Evolutionary conservation across 1,284 basidiomycete genomes (phyloP).

Genomic region (Flammula alnicola): DNA sequence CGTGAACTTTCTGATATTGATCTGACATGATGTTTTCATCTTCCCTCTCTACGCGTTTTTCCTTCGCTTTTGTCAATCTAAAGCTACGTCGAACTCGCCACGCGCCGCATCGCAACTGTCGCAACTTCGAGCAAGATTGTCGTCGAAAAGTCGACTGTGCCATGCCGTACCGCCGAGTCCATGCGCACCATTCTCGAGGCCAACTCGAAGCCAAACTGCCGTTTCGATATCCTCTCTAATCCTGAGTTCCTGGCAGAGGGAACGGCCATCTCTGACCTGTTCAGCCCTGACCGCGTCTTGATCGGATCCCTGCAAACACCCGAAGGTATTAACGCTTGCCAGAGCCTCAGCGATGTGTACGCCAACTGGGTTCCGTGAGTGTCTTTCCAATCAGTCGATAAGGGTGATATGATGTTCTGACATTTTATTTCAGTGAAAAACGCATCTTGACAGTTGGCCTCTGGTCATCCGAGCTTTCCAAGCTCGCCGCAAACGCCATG

Average conservation of each 20-base stretch:
- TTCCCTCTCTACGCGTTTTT: conserved; percentile 10
- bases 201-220: conserved; percentile 90
- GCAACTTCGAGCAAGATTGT: conserved; percentile 96
- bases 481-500: conserved; percentile 99
- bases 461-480: conserved; percentile 98
- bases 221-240: conserved; percentile 99
- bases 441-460: conserved; percentile 94
- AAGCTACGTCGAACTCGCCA: conserved; percentile 96
- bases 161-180: conserved; percentile 96
- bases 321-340: conserved; percentile 84
- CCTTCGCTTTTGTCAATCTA: conserved; percentile 12
- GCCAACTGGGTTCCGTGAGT: conserved; percentile 94
- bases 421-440: conserved; percentile 51
- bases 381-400: conserved; percentile 3
- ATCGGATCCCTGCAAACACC: conserved; percentile 93
- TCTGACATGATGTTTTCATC: conserved; percentile 13
- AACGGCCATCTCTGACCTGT: conserved; percentile 91
- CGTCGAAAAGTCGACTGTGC: conserved; percentile 99
- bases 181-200: conserved; percentile 99
- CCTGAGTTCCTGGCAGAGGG: conserved; percentile 99
- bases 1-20: conserved; percentile 16
- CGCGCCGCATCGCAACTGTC: conserved; percentile 92
- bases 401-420: conserved; percentile 2
- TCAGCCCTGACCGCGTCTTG: conserved; percentile 92
- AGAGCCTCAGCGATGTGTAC: conserved; percentile 82